Base-by-base conservation (phyloP, 495 filamentous ascomycete species). In the Tetracladium setigerum region DNA sequence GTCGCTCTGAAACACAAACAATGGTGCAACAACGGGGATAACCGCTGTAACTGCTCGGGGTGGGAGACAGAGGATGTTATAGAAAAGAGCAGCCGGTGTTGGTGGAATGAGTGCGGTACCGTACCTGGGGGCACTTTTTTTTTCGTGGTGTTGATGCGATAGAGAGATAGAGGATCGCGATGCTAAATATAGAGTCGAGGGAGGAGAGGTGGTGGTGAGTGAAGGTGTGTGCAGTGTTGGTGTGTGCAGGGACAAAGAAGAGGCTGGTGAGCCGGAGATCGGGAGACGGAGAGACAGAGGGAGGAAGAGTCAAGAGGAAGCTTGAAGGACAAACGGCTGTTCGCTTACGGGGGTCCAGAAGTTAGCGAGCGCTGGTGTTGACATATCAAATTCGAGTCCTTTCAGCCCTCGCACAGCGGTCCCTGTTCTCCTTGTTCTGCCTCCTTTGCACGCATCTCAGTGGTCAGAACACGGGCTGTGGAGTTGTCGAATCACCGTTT, bases 161-260 rank as follows among this genome's bases (percentile, higher is more conserved):
- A 56, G 41, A 52, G 50, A 50, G 52, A 54, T 55, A 57, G 38
- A 50, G 49, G 44, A 55, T 50, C 12, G 50, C 59, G 64, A 58
- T 70, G 62, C 67, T 68, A 70, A 68, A 65, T 64, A 68, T 70
- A 70, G 67, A 68, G 44, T 52, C 59, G 52, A 61, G 59, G 56
- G 61, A 63, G 63, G 60, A 62, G 55, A n/a, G n/a, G n/a, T n/a
- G n/a, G n/a, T n/a, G 61, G 51, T 59, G 50, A 49, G 57, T 47
- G 55, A 48, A 55, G 61, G 53, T 50, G 47, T 36, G 50, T 48
- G 44, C 30, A 44, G 33, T 53, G 38, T 36, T 52, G 46, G 48
- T 30, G 34, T 35, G 18, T 19, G 41, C 30, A 54, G 54, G 54
- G 50, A 47, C 45, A n/a, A n/a, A n/a, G n/a, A n/a, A n/a, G n/a